Base-by-base conservation (phyloP, 164 flowering plant genomes). In the Sedum album region DNA sequence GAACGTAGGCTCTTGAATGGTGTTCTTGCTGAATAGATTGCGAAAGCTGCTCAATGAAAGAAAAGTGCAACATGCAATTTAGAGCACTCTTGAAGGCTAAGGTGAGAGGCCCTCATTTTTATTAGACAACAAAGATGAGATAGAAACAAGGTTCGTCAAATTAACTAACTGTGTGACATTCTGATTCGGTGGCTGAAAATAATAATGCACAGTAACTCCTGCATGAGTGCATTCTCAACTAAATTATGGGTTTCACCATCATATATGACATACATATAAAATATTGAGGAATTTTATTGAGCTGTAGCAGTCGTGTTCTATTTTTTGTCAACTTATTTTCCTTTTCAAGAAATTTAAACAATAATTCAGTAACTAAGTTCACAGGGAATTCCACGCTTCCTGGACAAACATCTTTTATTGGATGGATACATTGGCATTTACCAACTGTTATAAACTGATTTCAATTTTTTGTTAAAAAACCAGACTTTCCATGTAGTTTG, bases 1-100 rank as follows among this genome's bases (percentile, higher is more conserved):
- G 78, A 94, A 91, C 21, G 99, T 94, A 21, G 99, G 99, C 76
- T 94, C 99, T 74, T 91, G 95, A 68, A 91, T 86, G n/a, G 88
- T 90, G 73, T 78, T 80, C 81, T 88, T 85, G 75, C 84, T 73
- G 66, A 78, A 63, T 77, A 94, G 70, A 74, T 81, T 94, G 51
- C 68, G 71, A 62, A 78, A 25, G 73, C 98, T 93, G 86, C 46
- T 38, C 35, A 69, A 7, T 41, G 46, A 41, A 8, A 41, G 15
- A 41, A 41, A 9, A 41, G 46, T 41, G 8, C 11, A 13, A 41
- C 2, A 41, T 41, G 2, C 15, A 41, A 13, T 41, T 41, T 2
- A 9, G 2, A 41, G 46, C 11, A 41, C 15, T 41, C n/a, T 11
- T 10, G 31, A 26, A 26, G 31, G 31, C 61, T 55, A 55, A 26